Percentiles rank a stretch among this genome's conserved stretches.
Conservation (phyloP, 108 stramenopile species). For the Pseudonitzschia multistriata region DNA sequence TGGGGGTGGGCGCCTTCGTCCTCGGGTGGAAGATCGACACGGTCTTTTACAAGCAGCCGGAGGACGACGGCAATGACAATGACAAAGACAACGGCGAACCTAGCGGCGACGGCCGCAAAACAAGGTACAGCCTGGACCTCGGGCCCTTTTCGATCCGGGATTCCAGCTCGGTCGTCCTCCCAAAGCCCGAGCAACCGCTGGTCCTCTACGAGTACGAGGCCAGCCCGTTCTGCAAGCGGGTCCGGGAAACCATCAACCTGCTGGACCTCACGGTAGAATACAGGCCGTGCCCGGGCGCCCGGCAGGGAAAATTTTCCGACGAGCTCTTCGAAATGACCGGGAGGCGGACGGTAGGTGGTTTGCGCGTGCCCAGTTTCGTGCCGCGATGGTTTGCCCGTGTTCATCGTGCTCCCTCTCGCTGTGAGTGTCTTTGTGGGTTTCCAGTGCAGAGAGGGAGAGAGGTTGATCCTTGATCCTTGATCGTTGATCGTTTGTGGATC, state of each 20-base stretch:
- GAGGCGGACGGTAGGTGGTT: neutral
- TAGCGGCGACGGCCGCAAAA: neutral
- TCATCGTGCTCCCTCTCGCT: no score
- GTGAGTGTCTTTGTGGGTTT: no score
- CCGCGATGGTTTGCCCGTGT: no score
- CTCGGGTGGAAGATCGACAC: conserved; percentile 72
- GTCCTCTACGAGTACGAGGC: conserved; percentile 89
- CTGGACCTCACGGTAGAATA: conserved; percentile 80
- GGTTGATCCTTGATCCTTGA: no score
- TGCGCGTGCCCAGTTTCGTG: no score
- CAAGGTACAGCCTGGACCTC: conserved; percentile 55
- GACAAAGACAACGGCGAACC: neutral
- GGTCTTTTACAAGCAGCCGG: conserved; percentile 16
- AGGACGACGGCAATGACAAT: conserved; percentile 25
- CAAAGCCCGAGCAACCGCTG: conserved; percentile 37
- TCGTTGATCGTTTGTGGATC: no score
- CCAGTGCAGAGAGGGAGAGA: no score
- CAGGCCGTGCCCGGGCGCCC: conserved; percentile 70
- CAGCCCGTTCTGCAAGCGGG: conserved; percentile 83
- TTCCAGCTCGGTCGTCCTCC: conserved; percentile 44
- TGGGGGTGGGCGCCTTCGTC: conserved; percentile 68
- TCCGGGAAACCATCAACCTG: conserved; percentile 82
- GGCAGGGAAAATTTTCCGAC: conserved; percentile 45
- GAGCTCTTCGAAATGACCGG: conserved; percentile 20
- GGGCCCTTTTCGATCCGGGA: conserved; percentile 68